Evolutionary conservation across 1,284 basidiomycete genomes (phyloP).

Genomic region (Tilletia walkeri): DNA sequence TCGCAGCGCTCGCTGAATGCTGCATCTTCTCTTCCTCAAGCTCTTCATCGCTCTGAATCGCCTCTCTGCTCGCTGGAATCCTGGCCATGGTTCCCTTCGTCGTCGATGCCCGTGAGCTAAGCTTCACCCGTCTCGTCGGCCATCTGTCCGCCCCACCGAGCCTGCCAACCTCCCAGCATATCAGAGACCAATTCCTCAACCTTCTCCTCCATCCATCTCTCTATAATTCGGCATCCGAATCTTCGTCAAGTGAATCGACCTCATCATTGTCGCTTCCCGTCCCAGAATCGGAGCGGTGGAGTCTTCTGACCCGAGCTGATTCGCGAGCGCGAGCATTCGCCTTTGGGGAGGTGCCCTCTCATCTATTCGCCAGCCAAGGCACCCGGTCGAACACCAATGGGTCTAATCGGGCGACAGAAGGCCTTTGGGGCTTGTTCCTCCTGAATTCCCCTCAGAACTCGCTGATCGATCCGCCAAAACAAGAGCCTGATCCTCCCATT

Average conservation of each 20-base stretch:
- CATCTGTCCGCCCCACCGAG: neutral
- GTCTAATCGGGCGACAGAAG: neutral
- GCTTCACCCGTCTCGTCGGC: no score
- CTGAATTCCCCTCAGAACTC: neutral
- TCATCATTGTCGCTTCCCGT: neutral
- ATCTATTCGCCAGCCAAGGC: neutral
- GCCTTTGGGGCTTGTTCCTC: neutral
- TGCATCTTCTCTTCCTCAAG: no score
- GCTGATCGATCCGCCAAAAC: neutral
- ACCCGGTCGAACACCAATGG: no score
- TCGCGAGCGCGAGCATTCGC: neutral
- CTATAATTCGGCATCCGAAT: neutral
- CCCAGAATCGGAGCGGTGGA: neutral
- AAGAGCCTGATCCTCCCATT: constrained; percentile 1
- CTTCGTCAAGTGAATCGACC: no score
- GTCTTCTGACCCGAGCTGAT: neutral
- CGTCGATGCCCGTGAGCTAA: no score
- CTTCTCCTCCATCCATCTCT: neutral
- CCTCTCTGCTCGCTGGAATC: no score
- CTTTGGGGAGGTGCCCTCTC: neutral
- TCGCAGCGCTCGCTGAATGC: no score
- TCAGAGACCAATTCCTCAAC: constrained; percentile 1
- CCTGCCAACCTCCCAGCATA: neutral
- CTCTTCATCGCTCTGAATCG: no score
- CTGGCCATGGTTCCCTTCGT: no score